Evolutionary conservation across 257 asterid species (phyloP).

Genomic region (Verbascum thapsus): DNA sequence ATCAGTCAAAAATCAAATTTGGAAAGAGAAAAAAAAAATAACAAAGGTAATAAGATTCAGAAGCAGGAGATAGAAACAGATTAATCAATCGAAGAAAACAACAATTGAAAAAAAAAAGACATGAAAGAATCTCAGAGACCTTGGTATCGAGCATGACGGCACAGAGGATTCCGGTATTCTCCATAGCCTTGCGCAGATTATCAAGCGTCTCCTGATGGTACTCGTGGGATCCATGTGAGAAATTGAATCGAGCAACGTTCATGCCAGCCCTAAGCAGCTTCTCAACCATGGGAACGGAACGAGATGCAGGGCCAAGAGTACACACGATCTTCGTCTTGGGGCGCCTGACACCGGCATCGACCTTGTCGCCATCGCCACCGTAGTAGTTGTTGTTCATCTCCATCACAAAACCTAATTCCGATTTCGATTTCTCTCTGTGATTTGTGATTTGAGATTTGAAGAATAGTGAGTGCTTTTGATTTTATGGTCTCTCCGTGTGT

Average conservation of each 20-base stretch:
- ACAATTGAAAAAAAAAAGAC: too few species aligned
- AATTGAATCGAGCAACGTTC: conserved; percentile 79
- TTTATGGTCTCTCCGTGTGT: too few species aligned
- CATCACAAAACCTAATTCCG: too few species aligned
- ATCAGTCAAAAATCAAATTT: too few species aligned
- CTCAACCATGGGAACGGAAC: conserved; percentile 68
- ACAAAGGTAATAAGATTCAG: neutral
- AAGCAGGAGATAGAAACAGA: too few species aligned
- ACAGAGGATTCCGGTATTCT: conserved; percentile 69
- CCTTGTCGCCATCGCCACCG: conserved; percentile 12
- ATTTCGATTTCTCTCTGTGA: neutral
- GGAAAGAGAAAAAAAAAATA: too few species aligned
- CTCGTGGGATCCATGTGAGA: conserved; percentile 73
- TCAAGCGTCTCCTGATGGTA: conserved; percentile 81
- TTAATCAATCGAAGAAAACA: neutral
- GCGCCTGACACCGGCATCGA: conserved; percentile 22
- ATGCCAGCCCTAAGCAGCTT: conserved; percentile 71
- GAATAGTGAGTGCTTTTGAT: too few species aligned
- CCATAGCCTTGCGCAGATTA: conserved; percentile 69
- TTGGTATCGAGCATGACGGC: conserved; percentile 82
- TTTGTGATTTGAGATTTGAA: too few species aligned
- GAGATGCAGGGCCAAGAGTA: conserved; percentile 77
- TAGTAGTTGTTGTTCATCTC: conserved; percentile 21
- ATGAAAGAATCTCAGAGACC: conserved; percentile 32
- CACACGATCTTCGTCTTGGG: conserved; percentile 80